Evolutionary conservation across 1,284 basidiomycete genomes (phyloP).

Genomic region (Bondarzewia mesenterica): DNA sequence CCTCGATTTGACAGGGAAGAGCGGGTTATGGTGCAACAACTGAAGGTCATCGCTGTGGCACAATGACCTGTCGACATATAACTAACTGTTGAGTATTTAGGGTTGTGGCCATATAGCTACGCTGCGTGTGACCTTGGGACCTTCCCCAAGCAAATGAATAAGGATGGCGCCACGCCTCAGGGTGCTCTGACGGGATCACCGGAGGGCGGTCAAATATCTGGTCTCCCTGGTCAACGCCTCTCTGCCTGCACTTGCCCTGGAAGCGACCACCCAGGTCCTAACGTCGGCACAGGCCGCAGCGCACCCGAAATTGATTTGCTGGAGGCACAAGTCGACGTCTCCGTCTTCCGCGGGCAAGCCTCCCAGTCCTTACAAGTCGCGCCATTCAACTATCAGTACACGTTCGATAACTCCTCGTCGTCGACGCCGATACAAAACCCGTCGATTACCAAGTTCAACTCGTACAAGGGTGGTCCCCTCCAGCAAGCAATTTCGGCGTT

Average conservation of each 20-base stretch:
- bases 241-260: constrained; percentile 50
- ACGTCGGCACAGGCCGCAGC: constrained; percentile 37
- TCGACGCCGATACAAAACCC: constrained; percentile 48
- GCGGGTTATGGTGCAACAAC: constrained; percentile 55
- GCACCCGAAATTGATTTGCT: constrained; percentile 65
- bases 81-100: constrained; percentile 12
- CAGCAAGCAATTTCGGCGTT: constrained; percentile 77
- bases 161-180: constrained; percentile 38
- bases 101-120: constrained; percentile 77
- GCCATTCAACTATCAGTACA: constrained; percentile 69
- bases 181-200: constrained; percentile 40
- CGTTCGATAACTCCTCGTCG: constrained; percentile 46
- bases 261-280: constrained; percentile 60
- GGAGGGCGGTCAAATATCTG: constrained; percentile 32
- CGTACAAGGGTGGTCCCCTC: constrained; percentile 68
- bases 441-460: constrained; percentile 48
- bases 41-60: constrained; percentile 28
- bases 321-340: constrained; percentile 45
- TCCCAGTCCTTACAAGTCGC: constrained; percentile 79
- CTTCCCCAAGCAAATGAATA: constrained; percentile 65
- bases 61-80: background rate
- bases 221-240: constrained; percentile 50
- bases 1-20: constrained; percentile 32
- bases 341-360: constrained; percentile 40
- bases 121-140: constrained; percentile 80